phyloP scores from a whole-genome alignment of 1,139 yeast species.

The Saccharomycopsis hybrid region DNA sequence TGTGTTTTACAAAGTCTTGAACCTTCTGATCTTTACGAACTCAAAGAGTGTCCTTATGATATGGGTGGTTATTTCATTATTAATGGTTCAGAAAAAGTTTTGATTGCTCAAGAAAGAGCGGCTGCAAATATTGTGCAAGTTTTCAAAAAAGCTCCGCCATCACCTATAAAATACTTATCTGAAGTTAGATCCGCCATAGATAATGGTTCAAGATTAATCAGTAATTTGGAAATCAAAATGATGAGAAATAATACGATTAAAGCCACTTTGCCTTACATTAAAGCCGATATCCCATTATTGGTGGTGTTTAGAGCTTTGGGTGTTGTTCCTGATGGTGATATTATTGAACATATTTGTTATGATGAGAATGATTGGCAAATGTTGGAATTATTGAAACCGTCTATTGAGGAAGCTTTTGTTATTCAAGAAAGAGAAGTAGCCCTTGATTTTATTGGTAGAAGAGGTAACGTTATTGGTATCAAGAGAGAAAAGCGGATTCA shows the following conservation, averaged over 20 bases:
- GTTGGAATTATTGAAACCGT: slow-evolving; percentile 98
- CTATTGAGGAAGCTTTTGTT: slow-evolving; percentile 98
- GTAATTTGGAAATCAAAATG: slow-evolving; percentile 89
- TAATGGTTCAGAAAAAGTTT: slow-evolving; percentile 96
- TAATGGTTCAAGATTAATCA: slow-evolving; percentile 91
- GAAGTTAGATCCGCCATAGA: slow-evolving; percentile 97
- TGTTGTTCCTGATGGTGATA: slow-evolving; percentile 98
- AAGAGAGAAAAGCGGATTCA: slow-evolving; percentile 97
- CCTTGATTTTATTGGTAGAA: slow-evolving; percentile 93
- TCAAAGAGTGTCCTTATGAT: slow-evolving; percentile 98
- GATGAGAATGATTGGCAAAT: slow-evolving; percentile 99
- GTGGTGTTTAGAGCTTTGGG: slow-evolving; percentile 97
- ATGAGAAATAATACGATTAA: slow-evolving; percentile 86
- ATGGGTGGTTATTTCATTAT: slow-evolving; percentile 99
- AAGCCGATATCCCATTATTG: slow-evolving; percentile 94
- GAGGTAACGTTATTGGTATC: slow-evolving; percentile 92
- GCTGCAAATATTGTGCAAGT: slow-evolving; percentile 99
- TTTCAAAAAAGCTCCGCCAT: slow-evolving; percentile 94
- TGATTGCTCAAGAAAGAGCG: slow-evolving; percentile 96
- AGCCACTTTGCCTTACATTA: slow-evolving; percentile 93
- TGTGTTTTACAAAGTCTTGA: slow-evolving; percentile 88
- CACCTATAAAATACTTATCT: slow-evolving; percentile 93
- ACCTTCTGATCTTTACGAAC: slow-evolving; percentile 91
- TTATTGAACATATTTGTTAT: slow-evolving; percentile 94
- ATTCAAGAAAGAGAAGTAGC: slow-evolving; percentile 98